Base-by-base conservation (phyloP, 441 rosid genomes). In the Pelargonium citronellum region DNA sequence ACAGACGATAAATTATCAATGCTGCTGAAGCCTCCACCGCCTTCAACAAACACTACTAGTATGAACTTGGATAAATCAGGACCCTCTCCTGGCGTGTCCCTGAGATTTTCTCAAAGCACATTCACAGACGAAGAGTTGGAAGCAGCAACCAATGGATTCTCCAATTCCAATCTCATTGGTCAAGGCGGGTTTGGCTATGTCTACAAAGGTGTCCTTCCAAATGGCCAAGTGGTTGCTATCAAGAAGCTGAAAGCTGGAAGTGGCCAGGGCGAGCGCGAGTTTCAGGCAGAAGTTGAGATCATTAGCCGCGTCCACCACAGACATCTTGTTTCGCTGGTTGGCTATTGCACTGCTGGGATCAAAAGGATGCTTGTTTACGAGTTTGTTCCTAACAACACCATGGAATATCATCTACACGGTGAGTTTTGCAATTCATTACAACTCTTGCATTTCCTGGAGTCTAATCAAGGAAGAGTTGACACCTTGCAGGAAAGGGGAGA, bases 141-240 rank as follows among this genome's bases (percentile, higher is more conserved):
- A 0, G 84, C 89, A 81, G 99, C 99, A 1, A 95, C 99, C 0
- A 85, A 92, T 76, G 99, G 97, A 34, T 95, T 95, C 86, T 87
- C 97, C 0, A 82, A 88, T 13, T 89, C 96, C 16, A 95, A 95
- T 73, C 86, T 95, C 69, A 88, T 95, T 0, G 99, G 98, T 46
- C 98, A 95, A 86, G 98, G 99, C 6, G 99, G 99, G 63, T 95
- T 95, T 11, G 98, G 99, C 62, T 95, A 85, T 76, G 99, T 95
- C 79, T 96, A 92, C 77, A 89, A 76, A 65, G 99, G 99, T 66
- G 87, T 92, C 63, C 91, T 95, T 68, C 96, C 98, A 1, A 89
- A 87, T 70, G 99, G 99, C 17, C 90, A 90, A 81, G 99, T 91
- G 80, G 92, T 95, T 12, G 99, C 99, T 4, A 77, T 95, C 58